Conservation (phyloP, 331 rosid genomes). For the Malus hybrid region DNA sequence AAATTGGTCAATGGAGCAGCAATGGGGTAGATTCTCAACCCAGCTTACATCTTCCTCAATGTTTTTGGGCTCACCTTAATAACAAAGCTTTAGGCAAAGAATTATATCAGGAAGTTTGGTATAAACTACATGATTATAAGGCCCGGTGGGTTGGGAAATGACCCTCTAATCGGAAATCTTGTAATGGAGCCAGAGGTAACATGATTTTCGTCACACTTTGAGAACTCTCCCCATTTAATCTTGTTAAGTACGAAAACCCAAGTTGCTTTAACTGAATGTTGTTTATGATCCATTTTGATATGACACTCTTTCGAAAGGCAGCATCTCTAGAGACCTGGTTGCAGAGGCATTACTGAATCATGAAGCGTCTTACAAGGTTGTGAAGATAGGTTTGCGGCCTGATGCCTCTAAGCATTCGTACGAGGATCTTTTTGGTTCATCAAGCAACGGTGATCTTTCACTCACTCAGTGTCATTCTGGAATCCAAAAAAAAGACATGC, state of each 20-base stretch:
- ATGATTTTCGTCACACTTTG: not conserved
- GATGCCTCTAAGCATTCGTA: conserved; percentile 69
- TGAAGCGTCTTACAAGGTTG: conserved; percentile 82
- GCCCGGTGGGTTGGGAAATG: conserved; percentile 90
- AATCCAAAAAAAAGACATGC: too few species aligned
- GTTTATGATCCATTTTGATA: conserved; percentile 6
- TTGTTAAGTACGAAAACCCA: not conserved
- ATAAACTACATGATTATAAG: conserved; percentile 86
- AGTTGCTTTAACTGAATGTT: not conserved
- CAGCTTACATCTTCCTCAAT: conserved; percentile 82
- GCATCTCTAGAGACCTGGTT: conserved; percentile 88
- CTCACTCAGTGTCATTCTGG: not conserved
- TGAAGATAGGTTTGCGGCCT: conserved; percentile 66
- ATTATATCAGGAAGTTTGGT: conserved; percentile 73
- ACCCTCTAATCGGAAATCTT: conserved; percentile 77
- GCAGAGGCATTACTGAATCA: conserved; percentile 80
- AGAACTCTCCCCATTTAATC: not conserved
- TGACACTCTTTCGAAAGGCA: conserved; percentile 79
- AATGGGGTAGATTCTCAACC: conserved; percentile 84
- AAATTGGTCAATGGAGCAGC: conserved; percentile 88
- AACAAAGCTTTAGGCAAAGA: conserved; percentile 90
- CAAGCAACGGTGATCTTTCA: conserved; percentile 33
- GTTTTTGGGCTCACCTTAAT: conserved; percentile 84
- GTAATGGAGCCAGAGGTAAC: conserved; percentile 86
- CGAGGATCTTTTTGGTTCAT: conserved; percentile 80